These are phyloP conservation scores for Eremothecium sinecaudum DNA, from an alignment of 1,139 yeast genomes.

Conservation along the genomic window DNA sequence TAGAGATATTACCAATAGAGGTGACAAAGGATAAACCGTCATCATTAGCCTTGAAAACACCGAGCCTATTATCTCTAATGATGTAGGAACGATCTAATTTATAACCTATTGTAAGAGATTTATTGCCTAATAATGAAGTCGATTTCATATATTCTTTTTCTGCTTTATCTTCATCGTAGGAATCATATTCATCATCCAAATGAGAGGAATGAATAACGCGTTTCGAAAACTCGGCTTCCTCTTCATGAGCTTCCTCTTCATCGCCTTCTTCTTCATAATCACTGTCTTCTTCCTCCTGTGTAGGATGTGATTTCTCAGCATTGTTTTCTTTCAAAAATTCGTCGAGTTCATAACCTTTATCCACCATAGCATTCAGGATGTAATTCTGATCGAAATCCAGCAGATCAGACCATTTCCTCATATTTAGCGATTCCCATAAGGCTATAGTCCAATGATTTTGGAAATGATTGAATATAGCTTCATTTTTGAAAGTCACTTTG, in stretches of 20 bases:
- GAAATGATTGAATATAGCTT: slow-evolving; percentile 39
- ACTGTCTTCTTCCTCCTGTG: slow-evolving; percentile 19
- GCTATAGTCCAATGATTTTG: slow-evolving; percentile 45
- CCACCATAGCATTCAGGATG: slow-evolving; percentile 39
- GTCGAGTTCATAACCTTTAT: slow-evolving; percentile 32
- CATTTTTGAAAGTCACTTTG: slow-evolving; percentile 45
- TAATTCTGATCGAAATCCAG: slow-evolving; percentile 41
- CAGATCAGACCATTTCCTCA: slow-evolving; percentile 40
- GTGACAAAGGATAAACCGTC: slow-evolving; percentile 52
- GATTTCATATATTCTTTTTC: slow-evolving; percentile 17
- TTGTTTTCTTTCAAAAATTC: slow-evolving; percentile 26
- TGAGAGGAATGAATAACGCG: background rate
- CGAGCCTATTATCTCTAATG: slow-evolving; percentile 67
- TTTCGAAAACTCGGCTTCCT: slow-evolving; percentile 21
- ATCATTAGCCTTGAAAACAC: slow-evolving; percentile 59
- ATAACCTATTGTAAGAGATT: slow-evolving; percentile 60
- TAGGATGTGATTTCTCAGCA: slow-evolving; percentile 3
- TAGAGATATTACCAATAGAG: slow-evolving; percentile 53
- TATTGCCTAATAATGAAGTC: slow-evolving; percentile 33
- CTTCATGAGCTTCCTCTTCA: slow-evolving; percentile 17
- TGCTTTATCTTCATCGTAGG: slow-evolving; percentile 23
- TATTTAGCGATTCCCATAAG: slow-evolving; percentile 54
- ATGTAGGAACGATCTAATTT: slow-evolving; percentile 67
- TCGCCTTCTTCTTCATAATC: slow-evolving; percentile 23
- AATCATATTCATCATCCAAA: slow-evolving; percentile 4